Percentiles rank a stretch among this genome's conserved stretches.
phyloP scores from a whole-genome alignment of 495 filamentous ascomycete genomes.

The Platismatia glauca region DNA sequence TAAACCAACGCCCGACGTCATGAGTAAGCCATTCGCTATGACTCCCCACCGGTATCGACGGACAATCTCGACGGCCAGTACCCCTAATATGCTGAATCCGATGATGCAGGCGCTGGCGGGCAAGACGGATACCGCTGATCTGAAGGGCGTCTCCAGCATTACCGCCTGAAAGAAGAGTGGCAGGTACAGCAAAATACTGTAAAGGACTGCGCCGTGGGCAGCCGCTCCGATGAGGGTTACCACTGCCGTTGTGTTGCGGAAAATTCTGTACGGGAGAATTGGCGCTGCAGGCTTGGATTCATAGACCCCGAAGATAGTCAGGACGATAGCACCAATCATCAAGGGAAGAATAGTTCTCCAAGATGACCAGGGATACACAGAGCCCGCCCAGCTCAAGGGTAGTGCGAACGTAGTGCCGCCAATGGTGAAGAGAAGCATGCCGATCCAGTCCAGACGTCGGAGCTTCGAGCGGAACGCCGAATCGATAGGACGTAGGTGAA shows the following conservation, averaged over 20 bases:
- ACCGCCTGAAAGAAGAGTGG: slow-evolving; percentile 35
- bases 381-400: slow-evolving; percentile 37
- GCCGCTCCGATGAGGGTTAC: neutral
- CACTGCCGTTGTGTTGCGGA: neutral
- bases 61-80: too few relatives aligned
- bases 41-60: neutral
- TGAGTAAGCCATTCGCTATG: too few relatives aligned
- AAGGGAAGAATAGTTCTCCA: slow-evolving; percentile 34
- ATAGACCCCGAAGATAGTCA: slow-evolving; percentile 32
- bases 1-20: slow-evolving; percentile 19
- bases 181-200: slow-evolving; percentile 29
- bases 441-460: slow-evolving; percentile 21
- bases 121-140: slow-evolving; percentile 27
- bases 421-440: slow-evolving; percentile 22
- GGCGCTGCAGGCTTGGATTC: slow-evolving; percentile 29
- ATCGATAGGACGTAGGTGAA: slow-evolving; percentile 27
- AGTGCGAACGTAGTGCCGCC: slow-evolving; percentile 30
- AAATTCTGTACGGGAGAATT: slow-evolving; percentile 13
- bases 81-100: slow-evolving; percentile 15
- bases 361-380: slow-evolving; percentile 35
- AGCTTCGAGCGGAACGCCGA: slow-evolving; percentile 23
- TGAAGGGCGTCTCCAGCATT: slow-evolving; percentile 24
- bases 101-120: slow-evolving; percentile 22
- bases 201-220: slow-evolving; percentile 30
- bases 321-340: slow-evolving; percentile 29